phyloP scores from a whole-genome alignment of 352 stramenopile genomes.

The Phytophthora meadii region DNA sequence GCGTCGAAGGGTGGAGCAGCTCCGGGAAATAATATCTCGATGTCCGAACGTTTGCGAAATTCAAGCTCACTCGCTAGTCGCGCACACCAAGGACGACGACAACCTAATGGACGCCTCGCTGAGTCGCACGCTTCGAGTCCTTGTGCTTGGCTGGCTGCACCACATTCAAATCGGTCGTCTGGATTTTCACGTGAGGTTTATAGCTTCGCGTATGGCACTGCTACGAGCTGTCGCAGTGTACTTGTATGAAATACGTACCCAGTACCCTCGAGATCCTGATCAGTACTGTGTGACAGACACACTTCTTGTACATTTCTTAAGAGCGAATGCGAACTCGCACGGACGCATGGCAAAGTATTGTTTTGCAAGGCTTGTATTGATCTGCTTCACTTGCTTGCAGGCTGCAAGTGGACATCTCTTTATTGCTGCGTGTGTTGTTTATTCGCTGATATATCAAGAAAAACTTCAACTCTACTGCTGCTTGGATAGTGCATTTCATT shows the following conservation, averaged over 20 bases:
- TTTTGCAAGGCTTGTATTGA: no score
- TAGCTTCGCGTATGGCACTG: neutral
- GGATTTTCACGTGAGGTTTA: neutral
- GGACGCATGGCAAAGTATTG: no score
- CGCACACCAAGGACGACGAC: slow-evolving; percentile 3
- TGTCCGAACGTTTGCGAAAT: slow-evolving; percentile 28
- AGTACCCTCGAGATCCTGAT: neutral
- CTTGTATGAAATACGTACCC: slow-evolving; percentile 1
- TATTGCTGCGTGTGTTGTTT: no score
- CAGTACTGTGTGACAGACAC: slow-evolving; percentile 3
- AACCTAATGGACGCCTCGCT: slow-evolving; percentile 2
- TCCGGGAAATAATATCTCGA: slow-evolving; percentile 19
- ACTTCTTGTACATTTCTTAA: neutral
- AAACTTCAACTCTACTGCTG: neutral
- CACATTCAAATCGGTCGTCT: slow-evolving; percentile 4
- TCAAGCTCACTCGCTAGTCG: slow-evolving; percentile 32
- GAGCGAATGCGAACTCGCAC: neutral
- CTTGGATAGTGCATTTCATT: slow-evolving; percentile 19
- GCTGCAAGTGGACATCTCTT: neutral
- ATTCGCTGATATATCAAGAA: slow-evolving; percentile 4
- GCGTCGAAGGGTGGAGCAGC: slow-evolving; percentile 4
- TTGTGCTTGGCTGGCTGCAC: slow-evolving; percentile 4
- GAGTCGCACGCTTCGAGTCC: slow-evolving; percentile 27
- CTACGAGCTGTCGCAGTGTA: slow-evolving; percentile 17
- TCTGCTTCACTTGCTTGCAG: no score